Base-by-base conservation (phyloP, 768 basidiomycete species). In the Boletus sensibilis region DNA sequence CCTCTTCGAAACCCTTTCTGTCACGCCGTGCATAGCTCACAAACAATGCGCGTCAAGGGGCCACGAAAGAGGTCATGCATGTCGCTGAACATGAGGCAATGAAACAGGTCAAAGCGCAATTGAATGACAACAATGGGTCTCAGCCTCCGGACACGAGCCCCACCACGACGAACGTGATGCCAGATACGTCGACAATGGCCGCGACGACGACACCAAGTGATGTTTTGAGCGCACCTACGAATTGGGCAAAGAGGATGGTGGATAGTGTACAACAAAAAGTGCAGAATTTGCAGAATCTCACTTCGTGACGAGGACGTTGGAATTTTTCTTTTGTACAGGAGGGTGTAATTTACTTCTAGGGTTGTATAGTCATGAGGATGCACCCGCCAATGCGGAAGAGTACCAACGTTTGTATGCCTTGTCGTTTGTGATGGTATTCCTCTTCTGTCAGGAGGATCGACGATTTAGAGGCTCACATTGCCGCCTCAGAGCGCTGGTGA, bases 231-330 rank as follows among this genome's bases (percentile, higher is more conserved):
- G 34, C 37, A 3, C 38, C 63, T 13, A 60, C 55, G 12, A 64
- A 25, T 33, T 65, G 63, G 63, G 64, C 56, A n/a, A 62, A 59
- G 46, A 48, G 45, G 27, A 59, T 64, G 53, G 42, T 37, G 49
- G 44, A 47, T 7, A 45, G 4, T 5, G 60, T 46, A 13, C 56
- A 65, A 35, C 63, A 65, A 34, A 62, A 55, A 37, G 23, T 56
- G 27, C 60, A 61, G 38, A 23, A 7, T 37, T 56, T 61, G 34
- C 59, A 57, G 31, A 39, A 6, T 35, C 21, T 59, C 25, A 20
- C 14, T 33, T 47, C 47, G 23, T 45, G 29, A 58, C n/a, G 41
- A 23, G 16, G 9, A 8, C 34, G 18, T 18, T 29, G 16, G 8
- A 2, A 1, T 11, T 8, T 33, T 37, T 48, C 33, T 23, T 23